Base-by-base conservation (phyloP, 2,329 filamentous ascomycete genomes). In the Drechslerella dactyloides region DNA sequence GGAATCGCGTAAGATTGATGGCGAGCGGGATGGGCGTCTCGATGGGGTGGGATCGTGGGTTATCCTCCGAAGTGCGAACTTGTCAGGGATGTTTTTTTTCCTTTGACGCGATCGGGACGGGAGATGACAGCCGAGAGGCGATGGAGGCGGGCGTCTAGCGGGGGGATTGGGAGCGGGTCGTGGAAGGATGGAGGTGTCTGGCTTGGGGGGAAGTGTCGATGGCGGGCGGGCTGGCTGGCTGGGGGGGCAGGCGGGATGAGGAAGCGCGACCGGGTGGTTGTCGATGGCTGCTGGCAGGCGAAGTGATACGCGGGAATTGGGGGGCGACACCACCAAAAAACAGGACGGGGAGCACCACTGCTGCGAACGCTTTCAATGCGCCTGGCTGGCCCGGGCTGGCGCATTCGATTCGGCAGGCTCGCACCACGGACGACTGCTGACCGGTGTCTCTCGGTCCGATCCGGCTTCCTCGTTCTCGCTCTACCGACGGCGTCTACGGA, bases 1-100 rank as follows among this genome's bases (percentile, higher is more conserved):
- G 21, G 19, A 48, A 33, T 1, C 21, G 23, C 19, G n/a, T 19
- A 13, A 19, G 15, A 23, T 48, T 24, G 46, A 40, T 44, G 53
- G 19, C 56, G 24, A 8, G 53, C 61, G n/a, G 52, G 65, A 63
- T 42, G 52, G n/a, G 46, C 8, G 42, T n/a, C 15, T 8, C 6
- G 44, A 53, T 19, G 52, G 24, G 61, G 30, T 33, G 42, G 52
- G 44, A 21, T 58, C n/a, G 58, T 50, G 40, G 64, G 42, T n/a
- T 69, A 62, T 69, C 64, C 64, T 62, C 64, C 64, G 64, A 70
- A 70, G 11, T 57, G 59, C 65, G 65, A 70, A 33, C 13, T n/a
- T 61, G 58, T 63, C 65, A 63, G 64, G 64, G 64, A 50, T 56
- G 54, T 21, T 59, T 50, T 55, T 50, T 44, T 53, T 52, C 37